Evolutionary conservation across 2,329 filamentous ascomycete species (phyloP).

Genomic region (Fusarium sp.): DNA sequence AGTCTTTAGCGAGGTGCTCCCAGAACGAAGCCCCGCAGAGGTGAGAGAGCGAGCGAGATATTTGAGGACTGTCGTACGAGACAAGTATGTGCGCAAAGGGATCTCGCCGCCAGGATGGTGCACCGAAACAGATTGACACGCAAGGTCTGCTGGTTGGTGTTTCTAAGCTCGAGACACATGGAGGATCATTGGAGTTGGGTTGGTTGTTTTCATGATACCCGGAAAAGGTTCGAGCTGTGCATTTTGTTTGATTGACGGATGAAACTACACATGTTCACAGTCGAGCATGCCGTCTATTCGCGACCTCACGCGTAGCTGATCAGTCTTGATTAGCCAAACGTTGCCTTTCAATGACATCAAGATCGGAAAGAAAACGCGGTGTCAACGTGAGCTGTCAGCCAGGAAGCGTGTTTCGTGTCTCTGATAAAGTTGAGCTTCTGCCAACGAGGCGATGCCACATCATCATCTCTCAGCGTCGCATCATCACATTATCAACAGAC

Average conservation of each 20-base stretch:
- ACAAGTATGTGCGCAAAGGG: conserved; percentile 30
- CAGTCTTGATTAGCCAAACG: background rate
- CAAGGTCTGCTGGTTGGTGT: background rate
- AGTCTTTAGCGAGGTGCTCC: conserved; percentile 25
- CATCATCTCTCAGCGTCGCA: conserved; percentile 28
- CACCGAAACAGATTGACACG: conserved; percentile 20
- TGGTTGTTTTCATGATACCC: conserved; percentile 36
- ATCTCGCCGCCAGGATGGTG: conserved; percentile 42
- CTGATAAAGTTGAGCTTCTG: conserved; percentile 15
- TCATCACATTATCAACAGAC: conserved; percentile 23
- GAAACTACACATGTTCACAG: background rate
- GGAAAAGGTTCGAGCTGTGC: background rate
- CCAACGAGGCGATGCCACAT: conserved; percentile 41
- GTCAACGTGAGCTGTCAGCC: background rate
- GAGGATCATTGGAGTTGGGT: conserved; percentile 18
- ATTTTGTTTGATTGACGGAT: background rate
- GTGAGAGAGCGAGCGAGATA: conserved; percentile 32
- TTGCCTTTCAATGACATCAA: conserved; percentile 1
- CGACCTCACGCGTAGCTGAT: background rate
- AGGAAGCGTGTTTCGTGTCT: conserved; percentile 17
- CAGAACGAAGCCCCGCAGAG: conserved; percentile 28
- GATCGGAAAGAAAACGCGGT: conserved; percentile 4
- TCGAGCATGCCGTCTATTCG: background rate
- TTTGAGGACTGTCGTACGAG: conserved; percentile 34
- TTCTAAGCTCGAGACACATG: background rate